These are phyloP conservation scores for Talaromyces sp. DNA, from an alignment of 2,329 filamentous ascomycete species.

Conservation along the genomic window DNA sequence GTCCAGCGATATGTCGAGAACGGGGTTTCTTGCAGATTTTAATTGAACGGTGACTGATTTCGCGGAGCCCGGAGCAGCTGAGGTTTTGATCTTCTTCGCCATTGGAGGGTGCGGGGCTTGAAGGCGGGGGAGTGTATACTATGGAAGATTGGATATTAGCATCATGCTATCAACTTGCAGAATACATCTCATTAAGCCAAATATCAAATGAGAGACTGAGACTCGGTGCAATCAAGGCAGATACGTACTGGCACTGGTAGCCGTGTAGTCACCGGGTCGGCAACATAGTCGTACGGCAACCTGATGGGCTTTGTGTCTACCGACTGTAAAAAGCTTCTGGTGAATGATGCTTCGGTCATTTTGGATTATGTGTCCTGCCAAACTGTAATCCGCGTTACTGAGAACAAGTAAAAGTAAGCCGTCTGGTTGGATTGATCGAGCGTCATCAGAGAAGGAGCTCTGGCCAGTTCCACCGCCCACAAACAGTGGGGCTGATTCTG, in stretches of 20 bases:
- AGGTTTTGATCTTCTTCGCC: conserved; percentile 39
- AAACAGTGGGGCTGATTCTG: conserved; percentile 14
- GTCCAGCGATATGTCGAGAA: conserved; percentile 64
- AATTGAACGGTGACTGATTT: conserved; percentile 37
- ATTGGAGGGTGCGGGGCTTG: conserved; percentile 42
- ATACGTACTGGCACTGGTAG: conserved; percentile 68
- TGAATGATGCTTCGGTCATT: conserved; percentile 83
- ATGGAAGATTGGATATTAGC: neutral
- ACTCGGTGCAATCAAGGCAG: neutral
- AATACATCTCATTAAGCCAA: too few relatives aligned
- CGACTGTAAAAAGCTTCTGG: conserved; percentile 74
- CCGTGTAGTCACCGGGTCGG: conserved; percentile 76
- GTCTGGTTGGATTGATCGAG: neutral
- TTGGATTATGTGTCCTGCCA: conserved; percentile 10
- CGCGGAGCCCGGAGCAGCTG: conserved; percentile 36
- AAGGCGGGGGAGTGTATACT: conserved; percentile 50
- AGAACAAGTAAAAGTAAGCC: neutral
- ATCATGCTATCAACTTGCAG: neutral
- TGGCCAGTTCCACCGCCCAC: conserved; percentile 13
- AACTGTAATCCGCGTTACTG: neutral
- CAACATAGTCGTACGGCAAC: conserved; percentile 84
- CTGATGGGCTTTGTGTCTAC: conserved; percentile 77
- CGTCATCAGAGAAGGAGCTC: conserved; percentile 2
- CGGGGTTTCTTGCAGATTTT: conserved; percentile 68
- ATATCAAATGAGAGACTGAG: too few relatives aligned